A percentile compares a stretch with the other conserved stretches of the same genome.
phyloP scores from a whole-genome alignment of 345 rosid genomes.

The Corchorus olitorius region DNA sequence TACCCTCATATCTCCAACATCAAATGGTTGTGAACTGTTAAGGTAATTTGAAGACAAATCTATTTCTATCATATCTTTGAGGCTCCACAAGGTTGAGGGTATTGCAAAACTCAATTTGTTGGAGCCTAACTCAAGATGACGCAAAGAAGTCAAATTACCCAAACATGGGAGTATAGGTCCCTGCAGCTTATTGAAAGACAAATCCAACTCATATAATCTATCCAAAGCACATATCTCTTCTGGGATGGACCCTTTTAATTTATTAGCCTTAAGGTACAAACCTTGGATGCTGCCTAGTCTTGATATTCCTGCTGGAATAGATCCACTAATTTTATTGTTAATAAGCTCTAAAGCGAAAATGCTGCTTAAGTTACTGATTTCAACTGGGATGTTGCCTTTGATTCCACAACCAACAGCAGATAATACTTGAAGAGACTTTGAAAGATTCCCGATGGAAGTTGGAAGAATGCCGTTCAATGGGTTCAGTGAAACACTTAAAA shows the following conservation, averaged over 20 bases:
- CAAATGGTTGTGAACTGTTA: neutral
- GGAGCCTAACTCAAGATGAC: neutral
- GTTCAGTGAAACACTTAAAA: neutral
- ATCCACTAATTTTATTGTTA: constrained; percentile 10
- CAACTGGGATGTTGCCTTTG: constrained; percentile 12
- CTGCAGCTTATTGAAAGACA: neutral
- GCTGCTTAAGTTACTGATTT: constrained; percentile 20
- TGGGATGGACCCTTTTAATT: constrained; percentile 9
- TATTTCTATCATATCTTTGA: neutral
- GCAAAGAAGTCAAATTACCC: constrained; percentile 4
- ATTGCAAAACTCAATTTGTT: constrained; percentile 11
- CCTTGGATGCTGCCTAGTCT: constrained; percentile 14
- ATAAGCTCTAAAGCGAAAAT: constrained; percentile 2
- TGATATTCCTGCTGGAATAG: constrained; percentile 11
- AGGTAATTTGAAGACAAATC: constrained; percentile 14
- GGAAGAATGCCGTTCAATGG: constrained; percentile 17
- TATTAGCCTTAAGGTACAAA: neutral
- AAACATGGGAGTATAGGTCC: constrained; percentile 15
- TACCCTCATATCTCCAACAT: neutral
- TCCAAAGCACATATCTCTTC: neutral
- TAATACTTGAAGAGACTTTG: neutral
- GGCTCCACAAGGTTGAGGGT: constrained; percentile 9
- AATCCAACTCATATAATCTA: neutral
- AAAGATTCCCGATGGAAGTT: constrained; percentile 19
- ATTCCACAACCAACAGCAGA: neutral